These are phyloP conservation scores for Pseudozyma flocculosa DNA, from an alignment of 1,284 basidiomycete species.

Conservation along the genomic window DNA sequence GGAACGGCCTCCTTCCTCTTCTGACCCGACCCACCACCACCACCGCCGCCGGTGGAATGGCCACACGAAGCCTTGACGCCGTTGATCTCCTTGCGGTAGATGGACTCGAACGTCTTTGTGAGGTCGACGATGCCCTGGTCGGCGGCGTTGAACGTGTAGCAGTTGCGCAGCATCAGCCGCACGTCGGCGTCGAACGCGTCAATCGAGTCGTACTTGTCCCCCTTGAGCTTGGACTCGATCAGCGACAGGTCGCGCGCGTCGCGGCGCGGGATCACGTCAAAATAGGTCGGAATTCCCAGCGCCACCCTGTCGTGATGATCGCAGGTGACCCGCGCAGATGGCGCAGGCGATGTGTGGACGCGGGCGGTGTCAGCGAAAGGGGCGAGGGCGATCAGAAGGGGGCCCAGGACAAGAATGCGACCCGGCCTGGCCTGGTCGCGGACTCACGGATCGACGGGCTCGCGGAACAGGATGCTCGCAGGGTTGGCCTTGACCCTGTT, in stretches of 20 bases:
- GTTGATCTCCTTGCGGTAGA: slow-evolving; percentile 49
- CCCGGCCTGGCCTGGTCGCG: too few species aligned
- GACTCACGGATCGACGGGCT: slow-evolving; percentile 66
- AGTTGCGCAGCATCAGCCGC: slow-evolving; percentile 80
- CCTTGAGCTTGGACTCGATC: slow-evolving; percentile 78
- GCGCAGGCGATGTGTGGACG: too few species aligned
- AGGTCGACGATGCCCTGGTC: slow-evolving; percentile 71
- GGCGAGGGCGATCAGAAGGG: too few species aligned
- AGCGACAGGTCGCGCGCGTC: slow-evolving; percentile 83
- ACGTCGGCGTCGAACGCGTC: slow-evolving; percentile 79
- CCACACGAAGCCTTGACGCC: slow-evolving; percentile 29
- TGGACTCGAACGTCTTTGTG: slow-evolving; percentile 57
- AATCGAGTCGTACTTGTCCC: slow-evolving; percentile 75
- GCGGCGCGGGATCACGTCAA: slow-evolving; percentile 75
- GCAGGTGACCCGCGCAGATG: too few species aligned
- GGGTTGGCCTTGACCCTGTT: slow-evolving; percentile 61
- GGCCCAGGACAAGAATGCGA: too few species aligned
- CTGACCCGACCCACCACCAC: neutral
- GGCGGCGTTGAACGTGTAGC: slow-evolving; percentile 78
- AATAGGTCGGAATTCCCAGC: slow-evolving; percentile 78
- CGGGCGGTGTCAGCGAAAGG: slow-evolving; percentile 2
- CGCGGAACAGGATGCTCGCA: slow-evolving; percentile 58
- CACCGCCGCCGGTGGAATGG: slow-evolving; percentile 4
- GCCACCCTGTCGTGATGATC: slow-evolving; percentile 61
- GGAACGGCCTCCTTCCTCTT: slow-evolving; percentile 3